Base-by-base conservation (phyloP, 176 grass and related monocot species). In the maize (Zea mays) region DNA sequence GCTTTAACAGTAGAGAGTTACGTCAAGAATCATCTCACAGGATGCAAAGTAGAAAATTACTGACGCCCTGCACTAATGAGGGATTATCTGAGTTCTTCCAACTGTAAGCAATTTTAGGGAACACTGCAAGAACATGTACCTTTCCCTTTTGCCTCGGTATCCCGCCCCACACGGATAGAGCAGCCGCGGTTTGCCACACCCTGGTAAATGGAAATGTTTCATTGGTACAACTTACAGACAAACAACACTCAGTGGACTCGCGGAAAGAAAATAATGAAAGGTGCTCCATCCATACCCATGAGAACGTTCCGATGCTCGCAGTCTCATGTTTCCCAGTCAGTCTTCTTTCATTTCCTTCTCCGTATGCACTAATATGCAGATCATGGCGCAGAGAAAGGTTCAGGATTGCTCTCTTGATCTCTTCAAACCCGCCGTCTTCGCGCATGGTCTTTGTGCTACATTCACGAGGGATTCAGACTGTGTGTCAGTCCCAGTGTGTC, bases 181-280 rank as follows among this genome's bases (percentile, higher is more conserved):
- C 96, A 99, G 12, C 96, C 96, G 42, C 96, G 96, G 45, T 99
- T 99, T 4, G 96, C 96, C n/a, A 99, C 96, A 17, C 96, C 96
- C 96, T 99, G 84, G 56, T 80, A 52, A 57, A 86, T 69, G 12
- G 77, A 83, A 51, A 47, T 68, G 40, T 45, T 17, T 50, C 21
- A 35, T 84, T 12, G 39, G 21, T n/a, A 76, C 2, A 55, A 5
- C 8, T 35, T 79, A 42, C 4, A 81, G 21, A 56, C 27, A 48
- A 65, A 75, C 4, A 88, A 19, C 3, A 41, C 56, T n/a, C 15
- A 57, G 44, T 12, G 16, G 2, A 61, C 1, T n/a, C 35, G 19
- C 3, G 4, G 46, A 56, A 73, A 5, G 46, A 56, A 73, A 5
- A 44, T 48, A 74, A 52, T 67, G 38, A 72, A 16, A 79, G 7